These are phyloP conservation scores for Gossypium raimondii DNA, from an alignment of 345 rosid genomes.

Conservation along the genomic window DNA sequence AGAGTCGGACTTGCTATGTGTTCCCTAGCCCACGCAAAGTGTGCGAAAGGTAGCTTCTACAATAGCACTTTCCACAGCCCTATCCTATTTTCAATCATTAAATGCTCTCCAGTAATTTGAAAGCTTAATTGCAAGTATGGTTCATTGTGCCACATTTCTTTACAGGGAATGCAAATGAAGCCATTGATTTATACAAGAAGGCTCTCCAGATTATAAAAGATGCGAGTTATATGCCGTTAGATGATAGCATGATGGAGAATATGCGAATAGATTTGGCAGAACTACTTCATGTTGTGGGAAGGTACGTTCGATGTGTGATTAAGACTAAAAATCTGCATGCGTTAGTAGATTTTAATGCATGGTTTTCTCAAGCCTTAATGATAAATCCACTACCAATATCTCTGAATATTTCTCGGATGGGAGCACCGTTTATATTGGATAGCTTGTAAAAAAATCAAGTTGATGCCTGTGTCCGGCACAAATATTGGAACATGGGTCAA, in stretches of 20 bases:
- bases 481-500: neutral
- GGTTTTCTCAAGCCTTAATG: neutral
- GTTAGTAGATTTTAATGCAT: neutral
- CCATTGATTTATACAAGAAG: conserved; percentile 55
- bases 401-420: neutral
- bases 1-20: conserved; percentile 80
- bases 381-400: neutral
- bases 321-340: neutral
- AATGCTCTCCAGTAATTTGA: neutral
- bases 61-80: neutral
- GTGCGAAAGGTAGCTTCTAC: conserved; percentile 55
- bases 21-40: conserved; percentile 72
- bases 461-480: neutral
- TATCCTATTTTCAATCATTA: neutral
- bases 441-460: neutral
- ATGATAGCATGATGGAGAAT: conserved; percentile 60
- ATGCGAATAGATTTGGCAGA: conserved; percentile 90
- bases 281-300: conserved; percentile 75
- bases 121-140: conserved; percentile 1
- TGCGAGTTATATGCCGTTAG: conserved; percentile 52
- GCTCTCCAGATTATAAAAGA: conserved; percentile 63
- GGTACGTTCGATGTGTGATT: conserved; percentile 34
- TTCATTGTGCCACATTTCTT: conserved; percentile 9
- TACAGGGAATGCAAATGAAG: conserved; percentile 69
- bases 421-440: neutral